Conservation (phyloP, 176 grass and related monocot genomes). For the Poa pratensis region DNA sequence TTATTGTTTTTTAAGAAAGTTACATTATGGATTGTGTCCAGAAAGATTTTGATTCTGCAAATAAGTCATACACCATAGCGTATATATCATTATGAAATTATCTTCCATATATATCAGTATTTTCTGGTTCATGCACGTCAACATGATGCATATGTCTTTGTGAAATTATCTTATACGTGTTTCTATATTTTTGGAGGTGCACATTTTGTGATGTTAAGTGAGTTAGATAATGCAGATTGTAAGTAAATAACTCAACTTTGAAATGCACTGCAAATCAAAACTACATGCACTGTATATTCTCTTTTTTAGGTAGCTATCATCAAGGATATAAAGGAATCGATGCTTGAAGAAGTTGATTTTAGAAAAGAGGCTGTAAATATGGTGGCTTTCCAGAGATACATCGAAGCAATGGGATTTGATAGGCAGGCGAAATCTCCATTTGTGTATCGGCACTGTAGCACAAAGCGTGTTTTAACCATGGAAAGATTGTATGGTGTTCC, state of each 20-base stretch:
- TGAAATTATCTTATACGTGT: slow-evolving; percentile 4
- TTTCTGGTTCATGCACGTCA: neutral
- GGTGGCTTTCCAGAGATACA: slow-evolving; percentile 76
- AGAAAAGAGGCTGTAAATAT: slow-evolving; percentile 95
- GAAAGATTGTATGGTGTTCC: slow-evolving; percentile 98
- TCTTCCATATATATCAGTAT: neutral
- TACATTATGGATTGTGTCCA: neutral
- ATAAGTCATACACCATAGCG: neutral
- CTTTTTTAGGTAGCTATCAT: slow-evolving; percentile 77
- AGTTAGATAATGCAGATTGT: neutral
- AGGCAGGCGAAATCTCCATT: slow-evolving; percentile 91
- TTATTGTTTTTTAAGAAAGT: neutral
- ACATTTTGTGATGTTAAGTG: slow-evolving; percentile 4
- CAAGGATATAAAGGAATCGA: slow-evolving; percentile 95
- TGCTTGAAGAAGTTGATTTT: slow-evolving; percentile 99
- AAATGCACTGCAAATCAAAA: neutral
- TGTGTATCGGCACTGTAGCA: slow-evolving; percentile 86
- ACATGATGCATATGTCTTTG: neutral
- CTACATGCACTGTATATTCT: neutral
- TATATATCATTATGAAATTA: neutral
- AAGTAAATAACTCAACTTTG: slow-evolving; percentile 14
- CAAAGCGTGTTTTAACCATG: slow-evolving; percentile 85
- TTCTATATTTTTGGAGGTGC: neutral
- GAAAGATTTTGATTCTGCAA: neutral
- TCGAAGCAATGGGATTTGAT: slow-evolving; percentile 83